phyloP scores from a whole-genome alignment of 805 yeast species.

The Jamesozyma rosinii region DNA sequence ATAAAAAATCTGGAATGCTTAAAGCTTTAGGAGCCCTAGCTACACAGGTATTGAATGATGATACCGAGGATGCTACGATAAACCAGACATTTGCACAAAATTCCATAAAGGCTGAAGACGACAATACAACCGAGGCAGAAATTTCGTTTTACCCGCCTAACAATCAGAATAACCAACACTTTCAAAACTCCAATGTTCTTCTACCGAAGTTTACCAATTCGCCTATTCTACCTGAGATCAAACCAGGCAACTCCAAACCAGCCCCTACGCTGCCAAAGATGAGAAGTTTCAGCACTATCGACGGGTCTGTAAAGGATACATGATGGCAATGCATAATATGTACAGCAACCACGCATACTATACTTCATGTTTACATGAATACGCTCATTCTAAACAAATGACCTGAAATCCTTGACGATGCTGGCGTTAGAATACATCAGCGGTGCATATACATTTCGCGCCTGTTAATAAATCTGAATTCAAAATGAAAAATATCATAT shows the following conservation, averaged over 20 bases:
- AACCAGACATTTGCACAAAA: slow-evolving; percentile 9
- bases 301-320: slow-evolving; percentile 17
- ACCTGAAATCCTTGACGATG: too few relatives aligned
- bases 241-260: neutral
- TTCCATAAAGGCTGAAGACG: slow-evolving; percentile 8
- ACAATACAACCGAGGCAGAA: slow-evolving; percentile 12
- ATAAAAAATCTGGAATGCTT: slow-evolving; percentile 26
- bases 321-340: slow-evolving; percentile 1
- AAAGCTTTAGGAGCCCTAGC: slow-evolving; percentile 48
- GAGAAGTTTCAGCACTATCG: slow-evolving; percentile 24
- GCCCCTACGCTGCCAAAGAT: slow-evolving; percentile 16
- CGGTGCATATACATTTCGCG: too few relatives aligned
- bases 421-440: too few relatives aligned
- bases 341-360: neutral
- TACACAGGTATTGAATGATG: slow-evolving; percentile 40
- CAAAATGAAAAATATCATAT: too few relatives aligned
- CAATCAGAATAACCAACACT: neutral
- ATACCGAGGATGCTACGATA: slow-evolving; percentile 9
- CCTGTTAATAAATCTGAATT: too few relatives aligned
- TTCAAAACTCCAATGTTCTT: slow-evolving; percentile 3
- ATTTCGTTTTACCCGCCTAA: slow-evolving; percentile 6
- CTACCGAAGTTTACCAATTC: slow-evolving; percentile 5
- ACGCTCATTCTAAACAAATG: too few relatives aligned
- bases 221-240: slow-evolving; percentile 7
- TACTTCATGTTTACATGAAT: too few relatives aligned